Conservation (phyloP, 2,329 filamentous ascomycete species). For the Neofusicoccum umdonicola region DNA sequence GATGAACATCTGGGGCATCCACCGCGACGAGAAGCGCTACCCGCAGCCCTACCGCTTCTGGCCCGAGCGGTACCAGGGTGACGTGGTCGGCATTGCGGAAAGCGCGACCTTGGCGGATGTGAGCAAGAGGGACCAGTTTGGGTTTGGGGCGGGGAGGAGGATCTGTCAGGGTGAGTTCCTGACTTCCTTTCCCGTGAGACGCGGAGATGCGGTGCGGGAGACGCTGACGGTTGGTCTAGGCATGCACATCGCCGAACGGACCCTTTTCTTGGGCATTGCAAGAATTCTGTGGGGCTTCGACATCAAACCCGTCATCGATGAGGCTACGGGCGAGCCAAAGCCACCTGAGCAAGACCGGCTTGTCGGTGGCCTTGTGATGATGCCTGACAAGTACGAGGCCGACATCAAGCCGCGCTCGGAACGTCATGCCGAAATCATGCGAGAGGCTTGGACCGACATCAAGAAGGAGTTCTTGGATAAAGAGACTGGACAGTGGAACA, state of each 20-base stretch:
- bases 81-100: constrained; percentile 31
- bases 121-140: constrained; percentile 47
- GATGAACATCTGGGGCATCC: constrained; percentile 36
- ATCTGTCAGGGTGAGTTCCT: constrained; percentile 48
- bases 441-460: constrained; percentile 24
- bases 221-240: not conserved
- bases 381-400: constrained; percentile 23
- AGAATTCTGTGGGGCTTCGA: constrained; percentile 19
- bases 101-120: constrained; percentile 35
- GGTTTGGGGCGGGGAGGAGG: constrained; percentile 52
- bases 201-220: not conserved
- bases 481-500: constrained; percentile 23
- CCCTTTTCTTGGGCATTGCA: constrained; percentile 16
- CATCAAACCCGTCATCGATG: constrained; percentile 1
- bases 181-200: not conserved
- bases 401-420: constrained; percentile 22
- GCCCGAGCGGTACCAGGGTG: constrained; percentile 23
- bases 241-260: constrained; percentile 19
- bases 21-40: constrained; percentile 25
- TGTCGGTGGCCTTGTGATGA: constrained; percentile 23
- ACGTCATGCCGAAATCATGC: constrained; percentile 16
- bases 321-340: not conserved
- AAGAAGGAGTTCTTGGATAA: constrained; percentile 17
- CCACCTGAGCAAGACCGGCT: constrained; percentile 19
- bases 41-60: constrained; percentile 21